A percentile compares a stretch with the other conserved stretches of the same genome.
Conservation (phyloP, 306 rosid genomes). For the Malus fusca region DNA sequence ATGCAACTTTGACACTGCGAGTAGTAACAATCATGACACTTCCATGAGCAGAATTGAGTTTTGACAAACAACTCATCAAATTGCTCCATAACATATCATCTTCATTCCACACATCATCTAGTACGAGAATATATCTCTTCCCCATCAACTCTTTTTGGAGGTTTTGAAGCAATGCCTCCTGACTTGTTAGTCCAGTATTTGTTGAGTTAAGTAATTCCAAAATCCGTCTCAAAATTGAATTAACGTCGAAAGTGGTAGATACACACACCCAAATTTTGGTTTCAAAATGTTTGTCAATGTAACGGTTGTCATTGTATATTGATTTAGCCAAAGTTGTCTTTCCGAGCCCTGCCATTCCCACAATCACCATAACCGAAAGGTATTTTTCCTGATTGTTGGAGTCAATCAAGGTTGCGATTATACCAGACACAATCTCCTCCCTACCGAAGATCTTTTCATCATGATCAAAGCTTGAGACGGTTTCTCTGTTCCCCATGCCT, state of each 20-base stretch:
- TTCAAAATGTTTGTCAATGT: neutral
- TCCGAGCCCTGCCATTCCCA: slow-evolving; percentile 22
- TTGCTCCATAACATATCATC: neutral
- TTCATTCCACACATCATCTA: slow-evolving; percentile 28
- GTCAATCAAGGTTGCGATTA: neutral
- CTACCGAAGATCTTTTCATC: neutral
- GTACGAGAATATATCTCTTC: slow-evolving; percentile 14
- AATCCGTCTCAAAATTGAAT: neutral
- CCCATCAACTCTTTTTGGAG: neutral
- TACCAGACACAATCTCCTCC: neutral
- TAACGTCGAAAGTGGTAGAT: slow-evolving; percentile 1
- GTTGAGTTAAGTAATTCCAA: neutral
- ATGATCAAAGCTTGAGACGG: neutral
- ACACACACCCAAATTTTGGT: slow-evolving; percentile 21
- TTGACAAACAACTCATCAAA: neutral
- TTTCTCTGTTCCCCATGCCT: neutral
- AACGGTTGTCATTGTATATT: neutral
- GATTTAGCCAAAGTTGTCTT: slow-evolving; percentile 13
- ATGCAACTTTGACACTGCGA: neutral
- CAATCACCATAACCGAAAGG: slow-evolving; percentile 6
- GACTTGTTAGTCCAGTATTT: neutral
- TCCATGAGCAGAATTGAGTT: neutral
- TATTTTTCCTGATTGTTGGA: neutral
- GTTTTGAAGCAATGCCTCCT: neutral
- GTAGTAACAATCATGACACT: slow-evolving; percentile 5